Conservation (phyloP, 2,329 filamentous ascomycete species). For the Dryadomyces quercivorus region DNA sequence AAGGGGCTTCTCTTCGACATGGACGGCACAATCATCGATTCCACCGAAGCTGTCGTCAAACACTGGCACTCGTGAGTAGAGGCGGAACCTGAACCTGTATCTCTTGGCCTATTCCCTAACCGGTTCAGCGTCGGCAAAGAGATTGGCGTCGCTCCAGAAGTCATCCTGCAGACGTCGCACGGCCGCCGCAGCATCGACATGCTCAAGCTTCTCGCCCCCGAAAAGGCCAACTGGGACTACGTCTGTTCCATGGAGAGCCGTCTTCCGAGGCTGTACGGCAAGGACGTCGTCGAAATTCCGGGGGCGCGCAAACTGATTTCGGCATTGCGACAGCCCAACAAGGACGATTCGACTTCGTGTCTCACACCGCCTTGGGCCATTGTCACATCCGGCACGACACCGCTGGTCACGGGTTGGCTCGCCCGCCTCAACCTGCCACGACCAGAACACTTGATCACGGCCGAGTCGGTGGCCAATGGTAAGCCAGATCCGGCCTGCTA, state of each 20-base stretch:
- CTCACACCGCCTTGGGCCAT: slow-evolving; percentile 67
- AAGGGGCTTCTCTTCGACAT: slow-evolving; percentile 58
- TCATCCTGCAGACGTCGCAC: slow-evolving; percentile 84
- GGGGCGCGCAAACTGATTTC: slow-evolving; percentile 63
- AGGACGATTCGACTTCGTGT: neutral
- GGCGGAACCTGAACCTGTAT: neutral
- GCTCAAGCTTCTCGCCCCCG: slow-evolving; percentile 64
- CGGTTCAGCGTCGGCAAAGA: slow-evolving; percentile 58
- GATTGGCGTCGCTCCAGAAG: slow-evolving; percentile 70
- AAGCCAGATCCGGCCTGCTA: slow-evolving; percentile 73
- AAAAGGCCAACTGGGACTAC: slow-evolving; percentile 88
- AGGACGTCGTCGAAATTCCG: slow-evolving; percentile 73
- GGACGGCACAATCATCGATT: slow-evolving; percentile 78
- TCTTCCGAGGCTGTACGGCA: slow-evolving; percentile 65
- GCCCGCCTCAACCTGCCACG: slow-evolving; percentile 50
- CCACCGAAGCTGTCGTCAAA: slow-evolving; percentile 63
- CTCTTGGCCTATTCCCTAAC: neutral
- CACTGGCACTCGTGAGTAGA: slow-evolving; percentile 56
- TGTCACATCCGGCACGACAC: slow-evolving; percentile 61
- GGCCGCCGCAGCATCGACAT: slow-evolving; percentile 83
- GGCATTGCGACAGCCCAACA: slow-evolving; percentile 40
- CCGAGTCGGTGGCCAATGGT: slow-evolving; percentile 61
- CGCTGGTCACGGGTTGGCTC: slow-evolving; percentile 62
- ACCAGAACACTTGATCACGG: slow-evolving; percentile 57
- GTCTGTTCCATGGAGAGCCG: slow-evolving; percentile 65